phyloP scores from a whole-genome alignment of 2,329 filamentous ascomycete species.

The Arthrobotrys conoides region DNA sequence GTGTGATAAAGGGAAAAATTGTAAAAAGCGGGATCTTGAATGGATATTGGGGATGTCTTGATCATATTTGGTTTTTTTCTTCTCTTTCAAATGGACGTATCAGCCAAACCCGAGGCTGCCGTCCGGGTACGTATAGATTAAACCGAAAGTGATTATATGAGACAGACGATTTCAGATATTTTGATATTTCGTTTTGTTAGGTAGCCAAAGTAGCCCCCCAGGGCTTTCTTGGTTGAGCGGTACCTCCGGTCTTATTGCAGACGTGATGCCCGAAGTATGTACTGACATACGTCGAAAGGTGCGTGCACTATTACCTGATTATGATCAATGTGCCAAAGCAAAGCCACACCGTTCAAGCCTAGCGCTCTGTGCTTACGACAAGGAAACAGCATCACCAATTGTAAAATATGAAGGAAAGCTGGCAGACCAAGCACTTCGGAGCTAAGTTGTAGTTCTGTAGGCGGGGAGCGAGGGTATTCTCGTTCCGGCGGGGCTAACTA shows the following conservation, averaged over 20 bases:
- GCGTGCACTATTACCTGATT: slow-evolving; percentile 24
- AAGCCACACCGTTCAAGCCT: slow-evolving; percentile 2
- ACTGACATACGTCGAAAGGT: slow-evolving; percentile 4
- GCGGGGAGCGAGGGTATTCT: slow-evolving; percentile 51
- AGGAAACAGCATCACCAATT: background rate
- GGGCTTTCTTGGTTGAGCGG: slow-evolving; percentile 9
- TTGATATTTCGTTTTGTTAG: slow-evolving; percentile 3
- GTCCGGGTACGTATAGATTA: slow-evolving; percentile 28
- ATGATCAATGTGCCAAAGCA: slow-evolving; percentile 18
- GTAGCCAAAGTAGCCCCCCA: slow-evolving; percentile 20
- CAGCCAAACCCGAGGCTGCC: slow-evolving; percentile 22
- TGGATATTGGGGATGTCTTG: background rate
- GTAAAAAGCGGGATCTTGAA: slow-evolving; percentile 11
- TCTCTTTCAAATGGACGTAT: too few relatives aligned
- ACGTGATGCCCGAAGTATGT: slow-evolving; percentile 7
- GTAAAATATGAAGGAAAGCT: slow-evolving; percentile 3
- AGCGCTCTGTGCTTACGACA: background rate
- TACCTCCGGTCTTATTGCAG: slow-evolving; percentile 30
- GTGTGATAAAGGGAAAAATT: slow-evolving; percentile 1
- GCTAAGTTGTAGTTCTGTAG: slow-evolving; percentile 4
- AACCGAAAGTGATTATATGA: slow-evolving; percentile 5
- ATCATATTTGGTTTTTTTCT: background rate
- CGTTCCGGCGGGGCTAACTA: slow-evolving; percentile 47
- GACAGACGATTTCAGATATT: slow-evolving; percentile 18
- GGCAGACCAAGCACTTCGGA: slow-evolving; percentile 3